phyloP scores from a whole-genome alignment of 2,329 filamentous ascomycete species.

The Parafenestella ontariensis region DNA sequence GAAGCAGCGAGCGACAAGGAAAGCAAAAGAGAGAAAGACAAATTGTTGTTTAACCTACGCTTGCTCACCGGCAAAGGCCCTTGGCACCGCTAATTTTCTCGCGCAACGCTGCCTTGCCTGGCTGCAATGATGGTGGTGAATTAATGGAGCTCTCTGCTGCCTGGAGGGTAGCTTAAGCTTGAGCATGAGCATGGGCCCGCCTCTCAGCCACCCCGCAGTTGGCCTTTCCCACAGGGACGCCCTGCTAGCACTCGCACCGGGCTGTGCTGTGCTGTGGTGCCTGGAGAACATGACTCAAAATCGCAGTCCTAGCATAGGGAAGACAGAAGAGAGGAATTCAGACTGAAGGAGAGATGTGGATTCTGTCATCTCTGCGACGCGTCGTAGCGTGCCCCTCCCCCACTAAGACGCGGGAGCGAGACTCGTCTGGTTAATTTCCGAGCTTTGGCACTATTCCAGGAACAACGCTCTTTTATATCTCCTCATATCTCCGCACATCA shows the following conservation, averaged over 20 bases:
- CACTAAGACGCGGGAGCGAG: slow-evolving; percentile 20
- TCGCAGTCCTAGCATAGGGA: too few species aligned
- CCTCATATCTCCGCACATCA: slow-evolving; percentile 12
- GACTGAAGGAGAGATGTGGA: too few species aligned
- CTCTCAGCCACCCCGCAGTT: slow-evolving; percentile 9
- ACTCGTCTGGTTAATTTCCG: slow-evolving; percentile 16
- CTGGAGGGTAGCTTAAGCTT: slow-evolving; percentile 15
- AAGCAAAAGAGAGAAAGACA: slow-evolving; percentile 3
- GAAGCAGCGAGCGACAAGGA: slow-evolving; percentile 4
- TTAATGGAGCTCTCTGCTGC: slow-evolving; percentile 22
- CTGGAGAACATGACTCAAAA: too few species aligned
- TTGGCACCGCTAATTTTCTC: slow-evolving; percentile 15
- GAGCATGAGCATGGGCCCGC: slow-evolving; percentile 15
- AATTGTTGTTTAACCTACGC: slow-evolving; percentile 1
- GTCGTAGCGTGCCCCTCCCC: slow-evolving; percentile 25
- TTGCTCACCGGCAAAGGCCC: slow-evolving; percentile 6
- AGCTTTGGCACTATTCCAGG: slow-evolving; percentile 20
- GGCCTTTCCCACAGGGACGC: background rate
- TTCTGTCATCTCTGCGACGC: background rate
- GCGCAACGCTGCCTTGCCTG: slow-evolving; percentile 19
- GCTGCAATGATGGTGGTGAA: slow-evolving; percentile 8
- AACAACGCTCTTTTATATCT: slow-evolving; percentile 18
- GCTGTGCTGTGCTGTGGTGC: too few species aligned
- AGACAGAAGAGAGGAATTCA: too few species aligned
- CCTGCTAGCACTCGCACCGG: too few species aligned